Conservation (phyloP, 2,329 filamentous ascomycete genomes). For the Zasmidium cellare region DNA sequence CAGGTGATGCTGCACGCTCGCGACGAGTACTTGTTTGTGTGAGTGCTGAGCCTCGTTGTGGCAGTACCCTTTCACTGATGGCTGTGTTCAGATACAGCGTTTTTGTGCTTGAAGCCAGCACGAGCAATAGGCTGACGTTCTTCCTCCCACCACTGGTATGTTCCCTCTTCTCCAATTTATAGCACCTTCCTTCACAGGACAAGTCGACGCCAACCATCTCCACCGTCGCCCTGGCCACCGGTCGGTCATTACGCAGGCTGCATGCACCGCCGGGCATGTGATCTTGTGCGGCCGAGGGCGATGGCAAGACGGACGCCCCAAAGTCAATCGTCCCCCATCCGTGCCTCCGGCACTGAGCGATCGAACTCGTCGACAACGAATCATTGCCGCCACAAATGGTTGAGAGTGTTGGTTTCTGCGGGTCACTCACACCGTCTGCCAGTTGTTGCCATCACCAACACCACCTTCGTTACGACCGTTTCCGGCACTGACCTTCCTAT, state of each 20-base stretch:
- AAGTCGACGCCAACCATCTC: neutral
- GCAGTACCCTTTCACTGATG: conserved; percentile 25
- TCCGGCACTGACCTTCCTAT: neutral
- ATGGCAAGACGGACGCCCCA: conserved; percentile 3
- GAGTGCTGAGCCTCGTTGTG: conserved; percentile 45
- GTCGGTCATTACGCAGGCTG: neutral
- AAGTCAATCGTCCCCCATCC: conserved; percentile 1
- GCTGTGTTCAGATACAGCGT: conserved; percentile 48
- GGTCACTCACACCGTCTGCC: neutral
- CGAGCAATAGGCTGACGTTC: conserved; percentile 50
- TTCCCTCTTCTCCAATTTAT: conserved; percentile 6
- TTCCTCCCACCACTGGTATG: conserved; percentile 48
- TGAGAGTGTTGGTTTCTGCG: conserved; percentile 20
- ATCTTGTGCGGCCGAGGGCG: conserved; percentile 1
- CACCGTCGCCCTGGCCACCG: neutral
- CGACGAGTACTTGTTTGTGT: conserved; percentile 80
- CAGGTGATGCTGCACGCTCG: conserved; percentile 60
- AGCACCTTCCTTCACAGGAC: neutral
- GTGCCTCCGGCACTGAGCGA: neutral
- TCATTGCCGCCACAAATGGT: conserved; percentile 14
- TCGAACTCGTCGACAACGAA: conserved; percentile 10
- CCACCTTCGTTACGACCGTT: neutral
- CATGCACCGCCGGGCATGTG: conserved; percentile 17
- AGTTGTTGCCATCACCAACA: neutral
- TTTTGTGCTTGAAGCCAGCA: conserved; percentile 55